Conservation (phyloP, 2,329 filamentous ascomycete genomes). For the Pestalotiopsis sp. region DNA sequence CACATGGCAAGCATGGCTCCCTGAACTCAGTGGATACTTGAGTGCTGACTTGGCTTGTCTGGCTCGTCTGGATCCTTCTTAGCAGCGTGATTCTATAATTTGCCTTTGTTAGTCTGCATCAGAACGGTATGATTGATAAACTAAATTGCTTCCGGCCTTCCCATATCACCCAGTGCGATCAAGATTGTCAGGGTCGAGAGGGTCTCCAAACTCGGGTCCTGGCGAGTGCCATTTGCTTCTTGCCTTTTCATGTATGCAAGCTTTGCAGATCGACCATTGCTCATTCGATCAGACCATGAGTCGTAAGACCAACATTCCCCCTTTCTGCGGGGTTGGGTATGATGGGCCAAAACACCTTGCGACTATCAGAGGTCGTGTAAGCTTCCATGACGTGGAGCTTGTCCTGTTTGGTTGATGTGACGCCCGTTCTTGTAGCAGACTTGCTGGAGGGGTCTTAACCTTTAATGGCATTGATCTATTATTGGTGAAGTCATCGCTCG, state of each 20-base stretch:
- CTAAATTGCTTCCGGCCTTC: not conserved
- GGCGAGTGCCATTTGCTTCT: not conserved
- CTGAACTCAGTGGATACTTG: not conserved
- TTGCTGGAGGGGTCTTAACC: not conserved
- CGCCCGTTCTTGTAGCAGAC: constrained; percentile 2
- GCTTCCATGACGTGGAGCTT: constrained; percentile 21
- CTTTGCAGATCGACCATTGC: not conserved
- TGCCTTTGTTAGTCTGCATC: constrained; percentile 14
- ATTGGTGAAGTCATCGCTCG: constrained; percentile 14
- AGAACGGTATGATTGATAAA: not conserved
- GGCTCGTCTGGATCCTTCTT: not conserved
- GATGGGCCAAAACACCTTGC: constrained; percentile 15
- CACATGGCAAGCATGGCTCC: constrained; percentile 1
- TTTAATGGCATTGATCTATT: not conserved
- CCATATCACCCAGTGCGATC: not conserved
- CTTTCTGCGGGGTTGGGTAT: constrained; percentile 29
- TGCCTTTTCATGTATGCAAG: not conserved
- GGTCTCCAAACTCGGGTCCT: not conserved
- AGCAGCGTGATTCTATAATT: not conserved
- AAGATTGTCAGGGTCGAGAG: not conserved
- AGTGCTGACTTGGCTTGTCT: not conserved
- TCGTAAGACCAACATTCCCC: not conserved
- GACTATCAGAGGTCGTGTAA: constrained; percentile 12
- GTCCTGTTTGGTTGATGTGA: not conserved
- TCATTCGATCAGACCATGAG: not conserved